Base-by-base conservation (phyloP, 257 asterid genomes). In the Misopates orontium region DNA sequence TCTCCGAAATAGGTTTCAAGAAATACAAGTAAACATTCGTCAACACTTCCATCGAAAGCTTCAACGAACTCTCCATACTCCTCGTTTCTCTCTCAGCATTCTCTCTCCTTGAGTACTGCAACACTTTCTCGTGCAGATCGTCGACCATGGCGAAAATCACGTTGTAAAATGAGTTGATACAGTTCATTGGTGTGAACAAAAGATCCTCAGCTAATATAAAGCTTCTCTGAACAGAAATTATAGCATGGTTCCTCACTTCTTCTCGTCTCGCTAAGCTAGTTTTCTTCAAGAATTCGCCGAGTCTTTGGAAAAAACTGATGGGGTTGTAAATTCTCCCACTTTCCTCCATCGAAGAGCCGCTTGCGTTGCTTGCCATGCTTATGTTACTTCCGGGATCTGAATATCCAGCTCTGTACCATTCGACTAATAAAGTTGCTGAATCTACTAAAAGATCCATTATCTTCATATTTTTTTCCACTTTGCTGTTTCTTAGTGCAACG, bases 191-290 rank as follows among this genome's bases (percentile, higher is more conserved):
- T 1, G 85, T 78, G 70, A 85, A 87, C 39, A 85, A 70, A 4
- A 94, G 71, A 9, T 94, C 99, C 76, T 88, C 99, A 0, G 85
- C 98, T 18, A 84, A 64, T 10, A 74, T 1, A 72, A 92, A 90
- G 82, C 95, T 83, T 65, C 71, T 86, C 50, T 88, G 82, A 11
- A 94, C 84, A 1, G 97, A 90, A 16, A 56, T 17, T 15, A 94
- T 80, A 0, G 99, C 95, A 0, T 90, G 97, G 86, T 94, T 94
- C 66, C 98, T 56, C 5, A 88, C 87, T 64, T 94, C 96, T 50
- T 90, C 99, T 72, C 99, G 68, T 48, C 99, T 80, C 0, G 99
- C 97, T 52, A 94, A 77, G 78, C 96, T 90, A 3, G 97, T 88
- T 70, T 88, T 88, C 77, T 90, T 86, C 0, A 94, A 74, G 5